Conservation (phyloP, 805 yeast species). For the Diddensiella transvaalensis region DNA sequence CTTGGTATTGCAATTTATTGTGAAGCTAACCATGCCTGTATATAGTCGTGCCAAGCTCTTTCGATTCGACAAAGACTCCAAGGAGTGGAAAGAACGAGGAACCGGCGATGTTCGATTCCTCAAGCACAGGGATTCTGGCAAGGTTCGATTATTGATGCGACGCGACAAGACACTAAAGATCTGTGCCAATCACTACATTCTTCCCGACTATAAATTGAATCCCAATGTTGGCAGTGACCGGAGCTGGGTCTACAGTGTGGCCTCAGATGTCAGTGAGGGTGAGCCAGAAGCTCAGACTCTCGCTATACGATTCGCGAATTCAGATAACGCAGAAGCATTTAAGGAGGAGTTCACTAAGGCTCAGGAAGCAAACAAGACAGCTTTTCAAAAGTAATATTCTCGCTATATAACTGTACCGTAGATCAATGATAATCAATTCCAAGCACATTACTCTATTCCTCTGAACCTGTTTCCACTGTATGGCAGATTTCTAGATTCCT, state of each 20-base stretch:
- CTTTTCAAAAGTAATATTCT: constrained; percentile 11
- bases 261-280: constrained; percentile 94
- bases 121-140: constrained; percentile 76
- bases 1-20: no score
- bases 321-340: constrained; percentile 81
- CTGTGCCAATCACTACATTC: constrained; percentile 89
- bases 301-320: constrained; percentile 80
- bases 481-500: no score
- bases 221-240: constrained; percentile 97
- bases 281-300: constrained; percentile 93
- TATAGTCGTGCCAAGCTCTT: constrained; percentile 79
- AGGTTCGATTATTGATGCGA: constrained; percentile 94
- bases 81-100: constrained; percentile 99
- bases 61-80: constrained; percentile 76
- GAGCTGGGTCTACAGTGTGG: constrained; percentile 95
- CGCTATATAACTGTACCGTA: no score
- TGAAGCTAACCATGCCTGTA: background rate
- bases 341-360: constrained; percentile 89
- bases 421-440: no score
- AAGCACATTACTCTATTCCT: no score
- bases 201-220: constrained; percentile 72
- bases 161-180: constrained; percentile 97
- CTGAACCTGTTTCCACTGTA: no score
- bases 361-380: constrained; percentile 59
- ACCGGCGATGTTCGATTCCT: constrained; percentile 97